Conservation (phyloP, 352 stramenopile species). For the Phytophthora lateralis region DNA sequence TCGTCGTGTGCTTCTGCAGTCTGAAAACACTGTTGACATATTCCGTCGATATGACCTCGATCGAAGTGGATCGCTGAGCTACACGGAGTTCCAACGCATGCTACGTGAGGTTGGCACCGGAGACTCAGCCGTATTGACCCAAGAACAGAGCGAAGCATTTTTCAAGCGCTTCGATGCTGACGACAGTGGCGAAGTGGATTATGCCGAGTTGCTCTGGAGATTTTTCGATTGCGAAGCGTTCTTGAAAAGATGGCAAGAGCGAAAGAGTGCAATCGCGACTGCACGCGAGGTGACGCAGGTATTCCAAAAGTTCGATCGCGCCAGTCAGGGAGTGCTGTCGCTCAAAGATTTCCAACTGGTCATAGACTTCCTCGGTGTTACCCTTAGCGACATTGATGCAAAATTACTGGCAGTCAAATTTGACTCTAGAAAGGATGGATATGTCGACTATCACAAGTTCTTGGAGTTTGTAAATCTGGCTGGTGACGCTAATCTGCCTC, state of each 20-base stretch:
- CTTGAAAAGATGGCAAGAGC: slow-evolving; percentile 56
- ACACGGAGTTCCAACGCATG: slow-evolving; percentile 47
- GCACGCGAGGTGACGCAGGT: slow-evolving; percentile 26
- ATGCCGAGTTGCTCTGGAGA: slow-evolving; percentile 63
- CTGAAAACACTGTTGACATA: slow-evolving; percentile 28
- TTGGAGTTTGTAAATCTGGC: slow-evolving; percentile 47
- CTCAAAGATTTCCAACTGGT: slow-evolving; percentile 52
- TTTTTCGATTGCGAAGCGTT: slow-evolving; percentile 71
- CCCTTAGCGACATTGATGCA: slow-evolving; percentile 48
- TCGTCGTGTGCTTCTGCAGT: slow-evolving; percentile 41
- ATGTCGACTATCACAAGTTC: slow-evolving; percentile 72
- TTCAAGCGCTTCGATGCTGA: slow-evolving; percentile 59
- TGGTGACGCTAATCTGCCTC: neutral
- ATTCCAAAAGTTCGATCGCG: slow-evolving; percentile 60
- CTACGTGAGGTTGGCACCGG: slow-evolving; percentile 36
- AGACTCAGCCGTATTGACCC: slow-evolving; percentile 27
- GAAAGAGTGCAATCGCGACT: slow-evolving; percentile 36
- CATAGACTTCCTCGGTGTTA: slow-evolving; percentile 59
- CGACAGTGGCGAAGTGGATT: slow-evolving; percentile 57
- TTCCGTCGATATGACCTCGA: slow-evolving; percentile 62
- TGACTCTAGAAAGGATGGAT: slow-evolving; percentile 53
- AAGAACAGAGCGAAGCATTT: slow-evolving; percentile 48
- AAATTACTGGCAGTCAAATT: slow-evolving; percentile 60
- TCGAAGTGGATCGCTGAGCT: slow-evolving; percentile 51
- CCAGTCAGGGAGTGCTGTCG: slow-evolving; percentile 41